A percentile compares a stretch with the other conserved stretches of the same genome.
Conservation (phyloP, 345 rosid genomes). For the Syzygium aqueum region DNA sequence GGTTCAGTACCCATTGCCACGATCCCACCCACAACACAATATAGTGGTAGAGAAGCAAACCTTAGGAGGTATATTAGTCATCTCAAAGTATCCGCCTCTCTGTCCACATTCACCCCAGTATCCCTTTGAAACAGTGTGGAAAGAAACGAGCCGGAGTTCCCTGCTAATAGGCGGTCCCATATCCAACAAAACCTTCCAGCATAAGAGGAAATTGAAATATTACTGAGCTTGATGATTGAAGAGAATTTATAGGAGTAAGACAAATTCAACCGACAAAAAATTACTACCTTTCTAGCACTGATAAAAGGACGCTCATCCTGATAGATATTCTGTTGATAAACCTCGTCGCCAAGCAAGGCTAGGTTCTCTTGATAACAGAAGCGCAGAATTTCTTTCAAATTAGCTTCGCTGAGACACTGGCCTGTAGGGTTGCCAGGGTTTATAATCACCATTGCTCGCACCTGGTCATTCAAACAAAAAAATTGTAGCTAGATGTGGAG, state of each 20-base stretch:
- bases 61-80: conserved; percentile 91
- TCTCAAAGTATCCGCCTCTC: conserved; percentile 99
- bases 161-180: conserved; percentile 82
- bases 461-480: conserved; percentile 29
- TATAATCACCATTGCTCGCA: conserved; percentile 95
- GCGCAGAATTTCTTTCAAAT: conserved; percentile 68
- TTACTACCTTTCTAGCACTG: conserved; percentile 71
- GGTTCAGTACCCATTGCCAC: not conserved
- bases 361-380: conserved; percentile 76
- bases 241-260: not conserved
- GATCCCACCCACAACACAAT: not conserved
- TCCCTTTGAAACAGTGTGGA: conserved; percentile 97
- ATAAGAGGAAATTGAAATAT: not conserved
- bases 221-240: not conserved
- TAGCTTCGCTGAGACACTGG: conserved; percentile 91
- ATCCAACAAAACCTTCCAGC: conserved; percentile 67
- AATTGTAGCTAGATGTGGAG: not conserved
- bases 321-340: conserved; percentile 94
- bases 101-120: conserved; percentile 99
- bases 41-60: conserved; percentile 20
- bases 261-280: not conserved
- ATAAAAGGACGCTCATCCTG: conserved; percentile 95
- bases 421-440: conserved; percentile 99
- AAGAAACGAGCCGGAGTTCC: conserved; percentile 90
- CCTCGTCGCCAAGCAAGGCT: conserved; percentile 93